Evolutionary conservation across 1,284 basidiomycete genomes (phyloP).

Genomic region (Chiua sp.): DNA sequence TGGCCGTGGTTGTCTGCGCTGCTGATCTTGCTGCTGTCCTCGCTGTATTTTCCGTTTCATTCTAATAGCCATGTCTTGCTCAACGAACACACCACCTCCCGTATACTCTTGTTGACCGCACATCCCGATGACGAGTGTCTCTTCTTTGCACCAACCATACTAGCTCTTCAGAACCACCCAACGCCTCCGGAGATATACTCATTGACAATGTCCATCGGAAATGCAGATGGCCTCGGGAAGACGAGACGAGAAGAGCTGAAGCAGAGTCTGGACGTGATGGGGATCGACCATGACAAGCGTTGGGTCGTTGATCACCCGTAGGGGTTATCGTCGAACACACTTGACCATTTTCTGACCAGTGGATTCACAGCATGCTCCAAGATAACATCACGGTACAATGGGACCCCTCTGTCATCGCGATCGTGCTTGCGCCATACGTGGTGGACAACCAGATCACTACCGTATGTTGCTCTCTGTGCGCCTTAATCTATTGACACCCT

Average conservation of each 20-base stretch:
- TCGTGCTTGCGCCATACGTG: constrained; percentile 66
- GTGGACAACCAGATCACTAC: constrained; percentile 63
- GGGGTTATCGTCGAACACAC: constrained; percentile 11
- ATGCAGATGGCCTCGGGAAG: constrained; percentile 83
- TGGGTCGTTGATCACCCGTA: constrained; percentile 77
- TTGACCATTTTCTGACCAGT: constrained; percentile 13
- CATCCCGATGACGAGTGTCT: constrained; percentile 94
- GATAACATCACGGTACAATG: constrained; percentile 80
- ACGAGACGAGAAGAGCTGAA: constrained; percentile 69
- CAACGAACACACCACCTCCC: constrained; percentile 18
- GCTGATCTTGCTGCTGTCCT: constrained; percentile 27
- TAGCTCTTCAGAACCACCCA: constrained; percentile 47
- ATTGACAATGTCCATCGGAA: constrained; percentile 69
- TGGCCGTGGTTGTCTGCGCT: constrained; percentile 25
- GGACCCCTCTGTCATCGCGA: constrained; percentile 66
- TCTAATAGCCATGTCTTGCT: constrained; percentile 27
- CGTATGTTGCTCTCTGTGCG: constrained; percentile 47
- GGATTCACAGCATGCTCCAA: constrained; percentile 61
- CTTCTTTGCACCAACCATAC: constrained; percentile 88
- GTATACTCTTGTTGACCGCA: constrained; percentile 77
- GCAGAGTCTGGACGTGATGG: constrained; percentile 73
- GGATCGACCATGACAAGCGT: constrained; percentile 62
- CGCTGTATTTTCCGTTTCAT: constrained; percentile 31
- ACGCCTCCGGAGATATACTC: constrained; percentile 48
- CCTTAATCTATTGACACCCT: constrained; percentile 2